Conservation (phyloP, 75 land plant genomes). For the Chamaecyparis obtusa region DNA sequence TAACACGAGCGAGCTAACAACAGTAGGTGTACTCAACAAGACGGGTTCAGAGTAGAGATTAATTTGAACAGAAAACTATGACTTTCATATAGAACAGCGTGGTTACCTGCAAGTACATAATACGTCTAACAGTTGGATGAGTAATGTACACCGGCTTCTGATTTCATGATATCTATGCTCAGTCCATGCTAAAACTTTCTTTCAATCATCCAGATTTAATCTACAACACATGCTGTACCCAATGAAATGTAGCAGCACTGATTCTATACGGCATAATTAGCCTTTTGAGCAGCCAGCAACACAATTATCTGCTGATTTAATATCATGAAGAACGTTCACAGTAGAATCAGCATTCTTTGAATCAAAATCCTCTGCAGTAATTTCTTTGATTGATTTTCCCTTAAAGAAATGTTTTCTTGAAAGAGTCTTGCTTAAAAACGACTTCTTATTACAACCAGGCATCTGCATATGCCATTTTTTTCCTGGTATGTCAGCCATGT, state of each 20-base stretch:
- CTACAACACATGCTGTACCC: constrained; percentile 5
- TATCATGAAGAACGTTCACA: background rate
- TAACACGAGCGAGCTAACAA: background rate
- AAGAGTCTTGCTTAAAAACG: constrained; percentile 28
- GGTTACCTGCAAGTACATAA: background rate
- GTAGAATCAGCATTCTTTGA: constrained; percentile 8
- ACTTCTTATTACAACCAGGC: constrained; percentile 22
- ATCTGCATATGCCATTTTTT: constrained; percentile 34
- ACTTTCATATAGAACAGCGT: background rate
- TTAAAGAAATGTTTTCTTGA: constrained; percentile 33
- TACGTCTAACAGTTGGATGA: background rate
- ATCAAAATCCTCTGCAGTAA: background rate
- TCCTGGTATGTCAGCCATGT: constrained; percentile 34
- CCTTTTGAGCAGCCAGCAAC: constrained; percentile 10
- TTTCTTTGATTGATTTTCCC: constrained; percentile 11
- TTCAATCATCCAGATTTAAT: background rate
- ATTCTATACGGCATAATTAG: background rate
- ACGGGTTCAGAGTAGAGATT: background rate
- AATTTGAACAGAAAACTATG: background rate
- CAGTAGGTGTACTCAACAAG: background rate
- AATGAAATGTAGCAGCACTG: constrained; percentile 1
- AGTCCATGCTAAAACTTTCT: background rate
- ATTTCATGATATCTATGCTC: background rate
- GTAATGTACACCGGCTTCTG: constrained; percentile 4
- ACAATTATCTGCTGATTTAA: constrained; percentile 3